Evolutionary conservation across 768 basidiomycete genomes (phyloP).

Genomic region (Suillus subaureus): DNA sequence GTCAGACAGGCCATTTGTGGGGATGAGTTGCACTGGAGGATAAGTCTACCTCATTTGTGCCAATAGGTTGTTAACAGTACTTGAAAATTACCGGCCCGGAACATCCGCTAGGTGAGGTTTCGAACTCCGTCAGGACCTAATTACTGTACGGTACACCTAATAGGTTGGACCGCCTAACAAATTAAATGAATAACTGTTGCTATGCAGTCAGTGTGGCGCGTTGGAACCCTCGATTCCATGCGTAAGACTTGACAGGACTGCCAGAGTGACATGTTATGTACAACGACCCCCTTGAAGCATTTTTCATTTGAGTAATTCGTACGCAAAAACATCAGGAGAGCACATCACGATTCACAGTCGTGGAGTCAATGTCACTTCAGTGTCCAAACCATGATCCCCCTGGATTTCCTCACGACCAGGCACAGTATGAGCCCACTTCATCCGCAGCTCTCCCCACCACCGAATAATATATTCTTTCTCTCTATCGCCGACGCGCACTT

Average conservation of each 20-base stretch:
- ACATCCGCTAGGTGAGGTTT: no score
- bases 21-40: no score
- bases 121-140: no score
- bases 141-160: no score
- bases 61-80: no score
- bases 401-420: background rate
- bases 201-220: background rate
- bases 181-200: background rate
- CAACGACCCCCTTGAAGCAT: background rate
- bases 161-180: no score
- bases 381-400: background rate
- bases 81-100: no score
- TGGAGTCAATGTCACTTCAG: background rate
- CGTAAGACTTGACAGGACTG: no score
- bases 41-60: no score
- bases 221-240: background rate
- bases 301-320: background rate
- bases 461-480: constrained; percentile 67
- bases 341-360: background rate
- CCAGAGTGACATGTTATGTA: background rate
- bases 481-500: constrained; percentile 64
- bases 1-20: no score
- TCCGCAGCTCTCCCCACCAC: constrained; percentile 68
- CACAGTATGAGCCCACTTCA: constrained; percentile 22
- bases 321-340: background rate